These are phyloP conservation scores for Entamoeba histolytica DNA, from an alignment of 208 protist genomes.

Conservation along the genomic window DNA sequence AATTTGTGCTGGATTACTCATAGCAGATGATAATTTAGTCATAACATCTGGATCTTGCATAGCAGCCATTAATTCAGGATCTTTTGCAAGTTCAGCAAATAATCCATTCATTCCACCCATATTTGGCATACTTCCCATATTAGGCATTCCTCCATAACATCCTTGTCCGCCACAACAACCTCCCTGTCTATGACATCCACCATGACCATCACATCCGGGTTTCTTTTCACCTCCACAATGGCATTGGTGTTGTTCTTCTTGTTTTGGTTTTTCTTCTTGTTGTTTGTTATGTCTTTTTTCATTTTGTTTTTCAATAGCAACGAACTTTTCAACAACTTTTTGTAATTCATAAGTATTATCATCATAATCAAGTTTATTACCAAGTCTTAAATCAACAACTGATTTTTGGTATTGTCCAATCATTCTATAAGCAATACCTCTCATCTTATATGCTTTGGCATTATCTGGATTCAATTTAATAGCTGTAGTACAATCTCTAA, in stretches of 20 bases:
- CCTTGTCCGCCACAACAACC: not conserved
- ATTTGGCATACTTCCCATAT: not conserved
- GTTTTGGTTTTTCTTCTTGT: not conserved
- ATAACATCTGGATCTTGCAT: not conserved
- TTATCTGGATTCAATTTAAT: slow-evolving; percentile 45
- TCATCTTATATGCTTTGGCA: slow-evolving; percentile 61
- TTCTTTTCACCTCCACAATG: not conserved
- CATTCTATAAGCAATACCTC: slow-evolving; percentile 49
- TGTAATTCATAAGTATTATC: not conserved
- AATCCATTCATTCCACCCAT: not conserved
- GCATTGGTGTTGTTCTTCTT: too few species aligned
- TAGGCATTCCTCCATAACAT: not conserved
- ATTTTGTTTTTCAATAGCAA: not conserved
- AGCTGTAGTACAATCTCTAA: slow-evolving; percentile 50
- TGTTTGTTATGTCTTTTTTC: not conserved
- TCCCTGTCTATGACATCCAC: not conserved
- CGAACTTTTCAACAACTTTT: not conserved
- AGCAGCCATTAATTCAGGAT: not conserved
- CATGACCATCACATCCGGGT: not conserved
- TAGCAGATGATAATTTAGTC: not conserved
- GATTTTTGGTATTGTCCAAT: slow-evolving; percentile 25
- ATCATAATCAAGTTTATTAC: not conserved
- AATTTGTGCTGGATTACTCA: not conserved
- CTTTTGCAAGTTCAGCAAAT: not conserved
- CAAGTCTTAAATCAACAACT: slow-evolving; percentile 37